Conservation (phyloP, 202 grass and related monocot genomes). For the Carex sylvatica region DNA sequence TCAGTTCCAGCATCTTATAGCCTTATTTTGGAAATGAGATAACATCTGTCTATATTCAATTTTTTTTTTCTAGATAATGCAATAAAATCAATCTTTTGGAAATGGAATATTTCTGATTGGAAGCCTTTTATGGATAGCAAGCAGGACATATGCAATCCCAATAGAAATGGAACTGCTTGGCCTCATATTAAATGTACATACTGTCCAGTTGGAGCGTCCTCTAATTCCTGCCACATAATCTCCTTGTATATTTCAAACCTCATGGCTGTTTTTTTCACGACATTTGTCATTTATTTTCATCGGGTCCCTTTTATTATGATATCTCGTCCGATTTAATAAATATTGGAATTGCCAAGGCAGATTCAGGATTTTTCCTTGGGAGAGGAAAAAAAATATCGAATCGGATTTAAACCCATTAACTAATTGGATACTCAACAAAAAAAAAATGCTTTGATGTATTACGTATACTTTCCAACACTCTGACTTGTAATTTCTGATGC, state of each 20-base stretch:
- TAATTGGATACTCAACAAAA: too few relatives aligned
- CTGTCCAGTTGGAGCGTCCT: not conserved
- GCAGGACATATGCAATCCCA: not conserved
- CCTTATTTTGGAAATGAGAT: not conserved
- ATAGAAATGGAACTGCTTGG: slow-evolving; percentile 7
- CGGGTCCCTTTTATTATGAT: not conserved
- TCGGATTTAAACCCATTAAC: too few relatives aligned
- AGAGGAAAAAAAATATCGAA: too few relatives aligned
- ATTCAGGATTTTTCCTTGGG: too few relatives aligned
- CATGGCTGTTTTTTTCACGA: not conserved
- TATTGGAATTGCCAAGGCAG: not conserved
- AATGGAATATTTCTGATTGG: slow-evolving; percentile 8
- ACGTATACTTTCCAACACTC: too few relatives aligned
- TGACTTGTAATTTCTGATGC: too few relatives aligned
- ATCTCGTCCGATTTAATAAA: not conserved
- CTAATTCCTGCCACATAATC: slow-evolving; percentile 12
- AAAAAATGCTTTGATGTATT: too few relatives aligned
- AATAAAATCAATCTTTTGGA: not conserved
- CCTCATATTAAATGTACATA: not conserved
- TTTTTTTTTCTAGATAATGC: not conserved
- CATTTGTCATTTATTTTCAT: not conserved
- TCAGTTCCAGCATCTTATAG: not conserved
- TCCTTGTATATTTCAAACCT: slow-evolving; percentile 12
- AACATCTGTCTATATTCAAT: not conserved
- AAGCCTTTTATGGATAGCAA: not conserved